A percentile compares a stretch with the other conserved stretches of the same genome.
phyloP scores from a whole-genome alignment of 2,329 filamentous ascomycete species.

The Pseudogymnoascus verrucosus region DNA sequence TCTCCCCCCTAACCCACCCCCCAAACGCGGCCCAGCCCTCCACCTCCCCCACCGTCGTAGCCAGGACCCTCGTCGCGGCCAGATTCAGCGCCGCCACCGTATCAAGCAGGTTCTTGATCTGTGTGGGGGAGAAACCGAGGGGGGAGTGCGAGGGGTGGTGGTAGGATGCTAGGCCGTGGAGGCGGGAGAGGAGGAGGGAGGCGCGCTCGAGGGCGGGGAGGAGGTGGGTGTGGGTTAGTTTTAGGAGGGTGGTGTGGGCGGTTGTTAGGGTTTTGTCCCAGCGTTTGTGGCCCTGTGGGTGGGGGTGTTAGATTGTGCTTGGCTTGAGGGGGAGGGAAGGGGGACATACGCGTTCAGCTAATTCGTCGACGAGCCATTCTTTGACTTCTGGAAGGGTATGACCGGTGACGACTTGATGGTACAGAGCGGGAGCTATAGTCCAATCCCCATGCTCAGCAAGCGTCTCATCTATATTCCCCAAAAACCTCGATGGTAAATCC shows the following conservation, averaged over 20 bases:
- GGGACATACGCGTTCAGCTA: constrained; percentile 63
- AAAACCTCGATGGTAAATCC: constrained; percentile 70
- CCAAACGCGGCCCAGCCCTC: constrained; percentile 72
- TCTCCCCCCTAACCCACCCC: constrained; percentile 74
- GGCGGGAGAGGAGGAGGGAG: constrained; percentile 69
- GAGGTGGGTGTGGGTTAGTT: constrained; percentile 77
- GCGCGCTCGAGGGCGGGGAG: constrained; percentile 81
- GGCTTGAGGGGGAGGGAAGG: constrained; percentile 2
- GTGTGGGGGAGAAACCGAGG: constrained; percentile 56
- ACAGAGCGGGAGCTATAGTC: constrained; percentile 66
- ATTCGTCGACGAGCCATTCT: constrained; percentile 81
- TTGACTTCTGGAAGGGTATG: constrained; percentile 66
- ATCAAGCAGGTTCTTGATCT: constrained; percentile 60
- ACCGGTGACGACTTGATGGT: constrained; percentile 77
- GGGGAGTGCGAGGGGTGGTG: constrained; percentile 48
- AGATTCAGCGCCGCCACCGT: constrained; percentile 68
- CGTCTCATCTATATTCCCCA: constrained; percentile 69
- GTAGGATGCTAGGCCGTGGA: constrained; percentile 77
- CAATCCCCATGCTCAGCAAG: constrained; percentile 58
- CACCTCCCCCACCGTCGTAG: constrained; percentile 66
- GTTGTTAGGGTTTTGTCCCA: constrained; percentile 84
- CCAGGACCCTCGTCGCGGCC: constrained; percentile 64
- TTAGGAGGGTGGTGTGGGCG: constrained; percentile 69
- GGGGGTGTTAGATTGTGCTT: constrained; percentile 11
- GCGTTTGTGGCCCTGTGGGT: constrained; percentile 69